Evolutionary conservation across 2,329 filamentous ascomycete genomes (phyloP), one percentile per base, ranked within the genome.

Genomic region (Harringtonia lauricola): DNA sequence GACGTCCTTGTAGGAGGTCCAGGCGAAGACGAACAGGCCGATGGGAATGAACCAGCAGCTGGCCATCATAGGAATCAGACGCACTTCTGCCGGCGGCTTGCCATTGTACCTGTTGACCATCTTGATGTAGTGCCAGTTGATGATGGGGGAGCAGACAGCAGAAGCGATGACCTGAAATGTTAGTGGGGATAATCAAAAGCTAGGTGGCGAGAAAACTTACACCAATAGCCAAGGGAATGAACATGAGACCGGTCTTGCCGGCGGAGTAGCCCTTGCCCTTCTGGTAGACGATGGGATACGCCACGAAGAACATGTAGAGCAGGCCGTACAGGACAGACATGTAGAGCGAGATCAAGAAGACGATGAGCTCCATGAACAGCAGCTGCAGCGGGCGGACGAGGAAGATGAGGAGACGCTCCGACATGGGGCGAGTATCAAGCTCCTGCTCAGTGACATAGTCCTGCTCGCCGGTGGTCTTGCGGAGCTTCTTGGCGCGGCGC

Each of bases 361-460:
- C 86, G 55, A 95, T 94, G 33, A 84, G 77, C 61, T 94, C 87
- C 48, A 74, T 65, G 61, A 92, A 90, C 29, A 94, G 75, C 2
- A 95, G 76, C 65, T 92, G 85, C 65, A 94, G 86, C 1, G 87
- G 88, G 5, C 87, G 78, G 49, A 92, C 57, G 33, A 94, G 66
- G 70, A 92, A 90, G 52, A 92, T 71, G 19, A 68, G 65, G 24
- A 94, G 64, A 39, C 81, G 75, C 57, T 92, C 81, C 4, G 65
- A 61, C 43, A 92, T 60, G 3, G 85, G 77, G 0, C 83, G 75
- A 36, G 74, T 62, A 55, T 94, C 85, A 35, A 94, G 74, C 43
- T 94, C 87, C 55, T 83, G 75, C 60, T 92, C 85, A 1, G 87
- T 90, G 33, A 87, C 83, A 56, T 81, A 82, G 48, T 74, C 74